Evolutionary conservation across 2,329 filamentous ascomycete species (phyloP).

Genomic region (Penicillium oxalicum): DNA sequence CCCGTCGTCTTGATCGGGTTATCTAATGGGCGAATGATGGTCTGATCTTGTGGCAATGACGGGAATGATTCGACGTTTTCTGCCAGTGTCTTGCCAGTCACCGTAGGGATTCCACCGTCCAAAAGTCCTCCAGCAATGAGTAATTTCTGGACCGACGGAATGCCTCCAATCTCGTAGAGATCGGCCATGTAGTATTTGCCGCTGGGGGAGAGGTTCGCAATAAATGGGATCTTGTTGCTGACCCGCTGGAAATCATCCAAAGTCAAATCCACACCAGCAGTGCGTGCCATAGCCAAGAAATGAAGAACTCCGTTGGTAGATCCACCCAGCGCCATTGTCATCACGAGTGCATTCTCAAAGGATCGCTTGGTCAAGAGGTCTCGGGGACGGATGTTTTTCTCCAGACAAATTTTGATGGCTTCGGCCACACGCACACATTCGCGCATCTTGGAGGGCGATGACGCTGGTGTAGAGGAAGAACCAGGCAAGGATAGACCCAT

Average conservation of each 20-base stretch:
- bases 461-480: constrained; percentile 75
- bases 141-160: constrained; percentile 78
- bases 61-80: constrained; percentile 76
- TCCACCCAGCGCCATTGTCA: constrained; percentile 88
- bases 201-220: constrained; percentile 77
- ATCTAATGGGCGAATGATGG: constrained; percentile 71
- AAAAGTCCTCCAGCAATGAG: constrained; percentile 70
- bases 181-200: constrained; percentile 86
- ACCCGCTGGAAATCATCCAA: constrained; percentile 79
- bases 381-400: constrained; percentile 71
- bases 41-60: constrained; percentile 68
- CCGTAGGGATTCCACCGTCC: constrained; percentile 70
- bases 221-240: constrained; percentile 75
- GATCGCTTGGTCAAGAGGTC: constrained; percentile 73
- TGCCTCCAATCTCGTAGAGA: constrained; percentile 77
- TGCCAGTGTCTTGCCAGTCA: constrained; percentile 77
- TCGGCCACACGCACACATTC: constrained; percentile 78
- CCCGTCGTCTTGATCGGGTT: constrained; percentile 83
- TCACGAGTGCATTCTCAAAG: constrained; percentile 82
- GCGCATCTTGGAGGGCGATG: constrained; percentile 74
- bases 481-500: constrained; percentile 79
- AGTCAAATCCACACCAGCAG: constrained; percentile 69
- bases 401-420: constrained; percentile 72
- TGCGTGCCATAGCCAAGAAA: constrained; percentile 83
- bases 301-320: constrained; percentile 86